Base-by-base conservation (phyloP, 1,284 basidiomycete genomes). In the Ganoderma multipileum region DNA sequence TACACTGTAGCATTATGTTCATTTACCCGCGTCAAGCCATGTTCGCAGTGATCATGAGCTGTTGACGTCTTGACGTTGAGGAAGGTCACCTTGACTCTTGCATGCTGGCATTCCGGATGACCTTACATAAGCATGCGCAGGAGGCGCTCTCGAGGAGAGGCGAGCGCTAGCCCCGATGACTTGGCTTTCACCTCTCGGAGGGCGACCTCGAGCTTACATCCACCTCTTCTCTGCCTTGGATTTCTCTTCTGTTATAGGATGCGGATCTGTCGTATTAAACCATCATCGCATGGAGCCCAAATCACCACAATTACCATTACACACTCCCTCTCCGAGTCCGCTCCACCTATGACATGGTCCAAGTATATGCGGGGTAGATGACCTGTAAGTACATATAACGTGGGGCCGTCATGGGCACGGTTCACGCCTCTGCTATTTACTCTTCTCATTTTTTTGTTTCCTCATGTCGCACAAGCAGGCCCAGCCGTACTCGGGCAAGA, bases 401-500 rank as follows among this genome's bases (percentile, higher is more conserved):
- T 11, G 23, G 11, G 47, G 9, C 9, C 23, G 20, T 9, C 44
- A 11, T 20, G 44, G 44, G 11, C 23, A 26, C 9, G 23, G 3
- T 50, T 14, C 23, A 50, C 5, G 23, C 20, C 23, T 50, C 23
- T 23, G 20, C 20, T 7, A 18, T 26, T 26, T 26, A 50, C 47
- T 14, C 11, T 23, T 26, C 23, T 33, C 28, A 28, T 55, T 30
- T 33, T 23, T n/a, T 26, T 23, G 26, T 50, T 33, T 20, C 28
- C 7, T 55, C 68, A 79, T 79, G 78, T 42, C 77, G n/a, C 78
- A 79, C 69, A 77, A 73, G 42, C 58, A 76, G 9, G 68, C 67
- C 9, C 76, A 80, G 70, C 78, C 78, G n/a, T 79, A 80, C 74
- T 80, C 79, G 69, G 78, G 77, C 63, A 79, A 79, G 69, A 79